Conservation (phyloP, 2,329 filamentous ascomycete genomes). For the Diaporthe capsici region DNA sequence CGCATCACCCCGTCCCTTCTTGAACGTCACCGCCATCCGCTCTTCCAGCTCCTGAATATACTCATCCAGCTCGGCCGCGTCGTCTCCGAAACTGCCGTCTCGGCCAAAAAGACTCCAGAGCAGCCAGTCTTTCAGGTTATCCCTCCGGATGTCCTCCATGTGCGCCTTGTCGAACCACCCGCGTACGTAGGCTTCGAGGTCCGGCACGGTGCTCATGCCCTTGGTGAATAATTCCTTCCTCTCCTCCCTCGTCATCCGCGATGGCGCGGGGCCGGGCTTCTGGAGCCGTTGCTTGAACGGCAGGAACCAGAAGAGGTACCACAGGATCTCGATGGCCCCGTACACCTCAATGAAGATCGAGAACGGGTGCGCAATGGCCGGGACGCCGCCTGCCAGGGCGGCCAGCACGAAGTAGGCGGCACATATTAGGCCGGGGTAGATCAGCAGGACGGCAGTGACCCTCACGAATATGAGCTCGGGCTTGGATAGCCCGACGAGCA, state of each 20-base stretch:
- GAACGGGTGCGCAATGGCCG: conserved; percentile 45
- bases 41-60: conserved; percentile 39
- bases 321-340: conserved; percentile 44
- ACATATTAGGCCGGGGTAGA: conserved; percentile 9
- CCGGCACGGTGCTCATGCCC: conserved; percentile 36
- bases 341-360: conserved; percentile 45
- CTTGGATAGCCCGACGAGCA: conserved; percentile 29
- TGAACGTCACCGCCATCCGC: conserved; percentile 23
- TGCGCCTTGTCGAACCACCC: conserved; percentile 42
- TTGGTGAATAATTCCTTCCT: conserved; percentile 38
- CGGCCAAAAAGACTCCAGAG: conserved; percentile 43
- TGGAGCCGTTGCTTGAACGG: conserved; percentile 42
- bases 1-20: conserved; percentile 39
- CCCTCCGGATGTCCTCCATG: conserved; percentile 43
- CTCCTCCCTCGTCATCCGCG: conserved; percentile 36
- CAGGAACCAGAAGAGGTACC: conserved; percentile 43
- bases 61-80: conserved; percentile 39
- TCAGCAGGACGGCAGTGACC: background rate
- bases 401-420: conserved; percentile 15
- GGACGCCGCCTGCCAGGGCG: conserved; percentile 41
- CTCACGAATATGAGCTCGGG: conserved; percentile 13
- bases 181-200: conserved; percentile 40
- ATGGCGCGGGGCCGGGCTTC: conserved; percentile 20
- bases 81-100: conserved; percentile 22
- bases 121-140: conserved; percentile 45